Evolutionary conservation across 2,329 filamentous ascomycete species (phyloP).

Genomic region (Ophiobolus disseminans): DNA sequence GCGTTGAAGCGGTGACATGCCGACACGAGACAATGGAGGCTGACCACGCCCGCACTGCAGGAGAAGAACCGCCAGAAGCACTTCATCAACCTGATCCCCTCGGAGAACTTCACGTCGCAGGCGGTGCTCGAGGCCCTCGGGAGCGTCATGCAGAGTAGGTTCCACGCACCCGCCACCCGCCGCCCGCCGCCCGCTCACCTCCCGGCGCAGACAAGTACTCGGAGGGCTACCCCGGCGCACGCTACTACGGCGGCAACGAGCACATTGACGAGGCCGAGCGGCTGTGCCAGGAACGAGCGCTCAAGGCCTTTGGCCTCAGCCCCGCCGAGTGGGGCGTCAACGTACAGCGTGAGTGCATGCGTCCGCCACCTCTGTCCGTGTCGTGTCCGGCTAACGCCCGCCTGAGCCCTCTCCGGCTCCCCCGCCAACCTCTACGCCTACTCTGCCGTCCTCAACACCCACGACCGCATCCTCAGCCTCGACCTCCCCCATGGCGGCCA

Average conservation of each 20-base stretch:
- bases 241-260: constrained; percentile 99
- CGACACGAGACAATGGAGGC: constrained; percentile 18
- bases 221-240: constrained; percentile 95
- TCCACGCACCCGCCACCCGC: constrained; percentile 68
- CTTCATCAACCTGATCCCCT: constrained; percentile 99
- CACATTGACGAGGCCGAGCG: constrained; percentile 97
- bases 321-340: constrained; percentile 96
- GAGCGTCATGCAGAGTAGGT: constrained; percentile 54
- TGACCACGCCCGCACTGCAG: constrained; percentile 55
- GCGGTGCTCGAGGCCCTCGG: constrained; percentile 98
- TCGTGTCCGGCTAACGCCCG: constrained; percentile 25
- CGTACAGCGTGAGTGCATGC: constrained; percentile 72
- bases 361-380: background rate
- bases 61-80: constrained; percentile 97
- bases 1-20: constrained; percentile 30
- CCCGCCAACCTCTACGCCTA: constrained; percentile 84
- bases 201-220: constrained; percentile 86
- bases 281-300: constrained; percentile 91
- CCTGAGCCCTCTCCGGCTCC: constrained; percentile 76
- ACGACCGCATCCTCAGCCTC: constrained; percentile 95
- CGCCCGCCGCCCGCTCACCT: constrained; percentile 52
- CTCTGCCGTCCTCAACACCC: constrained; percentile 87
- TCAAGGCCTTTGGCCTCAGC: constrained; percentile 88
- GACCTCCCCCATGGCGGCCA: constrained; percentile 97
- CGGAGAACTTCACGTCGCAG: constrained; percentile 98